These are phyloP conservation scores for Cyathus pygmaeus DNA, from an alignment of 1,284 basidiomycete species.

Conservation along the genomic window DNA sequence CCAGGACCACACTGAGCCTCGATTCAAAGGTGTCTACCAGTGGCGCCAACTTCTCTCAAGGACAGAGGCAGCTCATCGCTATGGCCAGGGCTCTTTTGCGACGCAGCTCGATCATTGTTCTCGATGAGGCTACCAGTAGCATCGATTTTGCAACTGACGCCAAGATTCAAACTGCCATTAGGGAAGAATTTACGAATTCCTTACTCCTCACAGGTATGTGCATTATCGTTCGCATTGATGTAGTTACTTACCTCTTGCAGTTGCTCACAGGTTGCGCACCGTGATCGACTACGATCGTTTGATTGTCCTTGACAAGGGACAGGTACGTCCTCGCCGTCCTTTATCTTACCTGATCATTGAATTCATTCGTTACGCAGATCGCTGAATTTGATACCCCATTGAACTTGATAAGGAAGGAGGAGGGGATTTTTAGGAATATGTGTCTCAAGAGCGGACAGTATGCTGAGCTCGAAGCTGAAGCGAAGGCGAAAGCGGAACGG, in stretches of 20 bases:
- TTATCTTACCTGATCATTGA: neutral
- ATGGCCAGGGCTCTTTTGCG: slow-evolving; percentile 83
- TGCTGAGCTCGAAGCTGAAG: slow-evolving; percentile 71
- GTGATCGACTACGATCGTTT: slow-evolving; percentile 84
- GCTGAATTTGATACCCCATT: slow-evolving; percentile 87
- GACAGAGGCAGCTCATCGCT: slow-evolving; percentile 85
- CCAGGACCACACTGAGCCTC: slow-evolving; percentile 66
- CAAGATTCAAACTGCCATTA: slow-evolving; percentile 84
- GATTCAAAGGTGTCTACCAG: slow-evolving; percentile 82
- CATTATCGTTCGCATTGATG: neutral
- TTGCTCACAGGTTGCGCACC: slow-evolving; percentile 78
- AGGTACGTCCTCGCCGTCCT: slow-evolving; percentile 36
- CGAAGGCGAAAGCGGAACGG: slow-evolving; percentile 58
- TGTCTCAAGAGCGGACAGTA: slow-evolving; percentile 86
- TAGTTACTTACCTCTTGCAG: slow-evolving; percentile 31
- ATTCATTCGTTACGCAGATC: slow-evolving; percentile 46
- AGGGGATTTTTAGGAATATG: slow-evolving; percentile 83
- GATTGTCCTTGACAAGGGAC: slow-evolving; percentile 84
- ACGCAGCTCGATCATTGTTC: slow-evolving; percentile 79
- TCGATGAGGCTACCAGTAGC: slow-evolving; percentile 86
- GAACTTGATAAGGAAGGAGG: slow-evolving; percentile 77
- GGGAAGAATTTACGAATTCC: slow-evolving; percentile 78
- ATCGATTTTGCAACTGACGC: slow-evolving; percentile 81
- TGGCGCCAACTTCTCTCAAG: slow-evolving; percentile 87
- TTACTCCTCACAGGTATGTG: slow-evolving; percentile 66